These are phyloP conservation scores for Colletotrichum siamense DNA, from an alignment of 2,329 filamentous ascomycete genomes.

Conservation along the genomic window DNA sequence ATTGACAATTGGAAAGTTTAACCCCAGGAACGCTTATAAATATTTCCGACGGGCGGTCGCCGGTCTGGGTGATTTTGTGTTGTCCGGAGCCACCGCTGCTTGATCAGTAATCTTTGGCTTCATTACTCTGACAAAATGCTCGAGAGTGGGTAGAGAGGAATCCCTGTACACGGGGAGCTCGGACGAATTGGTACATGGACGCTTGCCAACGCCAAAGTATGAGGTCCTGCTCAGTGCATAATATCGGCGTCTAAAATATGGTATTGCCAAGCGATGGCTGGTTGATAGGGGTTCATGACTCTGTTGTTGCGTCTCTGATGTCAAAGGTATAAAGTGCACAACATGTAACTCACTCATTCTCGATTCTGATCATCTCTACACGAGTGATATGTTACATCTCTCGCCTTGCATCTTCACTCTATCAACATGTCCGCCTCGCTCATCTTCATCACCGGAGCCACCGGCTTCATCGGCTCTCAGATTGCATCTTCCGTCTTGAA, in stretches of 20 bases:
- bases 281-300: neutral
- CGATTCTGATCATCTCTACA: neutral
- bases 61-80: neutral
- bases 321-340: neutral
- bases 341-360: neutral
- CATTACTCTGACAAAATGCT: neutral
- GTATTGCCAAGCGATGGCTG: neutral
- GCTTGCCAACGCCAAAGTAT: neutral
- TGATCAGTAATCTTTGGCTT: neutral
- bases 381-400: too few species aligned
- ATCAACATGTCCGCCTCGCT: neutral
- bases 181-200: neutral
- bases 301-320: neutral
- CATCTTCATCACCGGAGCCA: slow-evolving; percentile 9
- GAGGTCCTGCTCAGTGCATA: neutral
- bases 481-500: neutral
- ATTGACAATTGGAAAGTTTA: neutral
- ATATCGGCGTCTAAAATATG: neutral
- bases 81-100: neutral
- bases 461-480: slow-evolving; percentile 8
- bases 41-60: neutral
- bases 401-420: neutral
- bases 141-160: neutral
- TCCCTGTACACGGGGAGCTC: neutral
- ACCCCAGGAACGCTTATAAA: neutral